Evolutionary conservation across 192 early-diverging fungal genomes (phyloP).

Genomic region (Fimicolochytrium jonesii): DNA sequence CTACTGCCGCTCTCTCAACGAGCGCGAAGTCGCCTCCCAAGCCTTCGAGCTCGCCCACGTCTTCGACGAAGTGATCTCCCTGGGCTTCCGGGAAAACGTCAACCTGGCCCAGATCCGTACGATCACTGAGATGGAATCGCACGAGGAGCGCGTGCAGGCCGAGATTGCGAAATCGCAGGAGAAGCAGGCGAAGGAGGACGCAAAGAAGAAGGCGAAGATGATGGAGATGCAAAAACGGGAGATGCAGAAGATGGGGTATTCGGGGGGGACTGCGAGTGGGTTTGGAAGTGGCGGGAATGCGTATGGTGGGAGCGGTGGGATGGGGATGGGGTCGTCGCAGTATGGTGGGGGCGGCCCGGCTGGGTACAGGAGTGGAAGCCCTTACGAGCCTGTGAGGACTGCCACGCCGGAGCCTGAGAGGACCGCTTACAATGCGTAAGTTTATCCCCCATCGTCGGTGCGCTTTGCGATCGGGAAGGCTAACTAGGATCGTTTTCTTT

Average conservation of each 20-base stretch:
- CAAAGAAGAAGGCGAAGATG: slow-evolving; percentile 85
- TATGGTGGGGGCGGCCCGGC: slow-evolving; percentile 39
- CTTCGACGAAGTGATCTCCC: slow-evolving; percentile 94
- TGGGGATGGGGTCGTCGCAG: slow-evolving; percentile 1
- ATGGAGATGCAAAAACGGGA: slow-evolving; percentile 89
- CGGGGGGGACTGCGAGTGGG: slow-evolving; percentile 52
- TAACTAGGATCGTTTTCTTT: no score
- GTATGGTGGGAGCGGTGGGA: slow-evolving; percentile 45
- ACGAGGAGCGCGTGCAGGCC: slow-evolving; percentile 95
- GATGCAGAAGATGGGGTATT: slow-evolving; percentile 33
- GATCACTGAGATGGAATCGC: slow-evolving; percentile 95
- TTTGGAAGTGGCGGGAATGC: slow-evolving; percentile 33
- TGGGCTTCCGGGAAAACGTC: slow-evolving; percentile 85
- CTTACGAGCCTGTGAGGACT: slow-evolving; percentile 21
- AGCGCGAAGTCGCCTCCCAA: slow-evolving; percentile 78
- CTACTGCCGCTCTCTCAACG: slow-evolving; percentile 79
- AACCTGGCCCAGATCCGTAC: slow-evolving; percentile 87
- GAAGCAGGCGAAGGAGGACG: slow-evolving; percentile 94
- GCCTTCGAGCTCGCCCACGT: slow-evolving; percentile 86
- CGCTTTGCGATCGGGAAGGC: no score
- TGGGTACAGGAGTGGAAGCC: slow-evolving; percentile 33
- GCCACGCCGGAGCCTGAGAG: slow-evolving; percentile 20
- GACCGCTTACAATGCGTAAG: slow-evolving; percentile 12
- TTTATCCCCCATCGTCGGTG: no score
- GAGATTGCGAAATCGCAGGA: slow-evolving; percentile 91